Percentiles rank a stretch among this genome's conserved stretches.
Evolutionary conservation across 1,139 yeast genomes (phyloP).

Genomic region (Taphrina populina): DNA sequence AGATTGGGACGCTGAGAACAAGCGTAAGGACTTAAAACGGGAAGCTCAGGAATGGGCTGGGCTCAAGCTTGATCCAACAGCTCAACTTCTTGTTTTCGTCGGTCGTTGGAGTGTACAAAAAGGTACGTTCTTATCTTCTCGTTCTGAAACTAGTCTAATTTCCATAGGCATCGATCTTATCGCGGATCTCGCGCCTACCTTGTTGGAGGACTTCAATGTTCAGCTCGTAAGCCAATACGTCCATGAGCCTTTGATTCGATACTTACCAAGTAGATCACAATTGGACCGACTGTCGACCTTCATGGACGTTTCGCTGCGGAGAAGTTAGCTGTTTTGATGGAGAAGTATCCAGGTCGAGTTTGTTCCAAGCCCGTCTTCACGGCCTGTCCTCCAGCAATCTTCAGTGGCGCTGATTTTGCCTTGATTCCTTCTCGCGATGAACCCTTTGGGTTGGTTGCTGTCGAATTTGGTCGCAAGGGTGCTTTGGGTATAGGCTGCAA

Average conservation of each 20-base stretch:
- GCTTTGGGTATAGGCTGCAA: conserved; percentile 36
- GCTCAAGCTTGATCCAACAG: conserved; percentile 28
- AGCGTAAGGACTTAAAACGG: conserved; percentile 13
- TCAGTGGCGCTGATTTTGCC: conserved; percentile 36
- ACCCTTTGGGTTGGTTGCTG: conserved; percentile 35
- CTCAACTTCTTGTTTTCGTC: conserved; percentile 34
- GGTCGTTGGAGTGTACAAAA: conserved; percentile 35
- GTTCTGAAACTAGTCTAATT: neutral
- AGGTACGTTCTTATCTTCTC: conserved; percentile 8
- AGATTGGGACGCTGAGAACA: conserved; percentile 24
- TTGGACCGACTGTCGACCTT: conserved; percentile 34
- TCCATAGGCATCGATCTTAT: conserved; percentile 29
- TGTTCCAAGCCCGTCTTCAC: conserved; percentile 34
- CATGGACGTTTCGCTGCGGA: conserved; percentile 35
- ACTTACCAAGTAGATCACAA: conserved; percentile 7
- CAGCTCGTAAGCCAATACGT: conserved; percentile 14
- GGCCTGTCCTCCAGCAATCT: conserved; percentile 32
- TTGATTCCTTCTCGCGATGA: conserved; percentile 35
- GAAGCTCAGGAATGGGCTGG: conserved; percentile 35
- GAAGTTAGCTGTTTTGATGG: conserved; percentile 28
- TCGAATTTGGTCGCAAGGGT: conserved; percentile 35
- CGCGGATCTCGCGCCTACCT: conserved; percentile 34
- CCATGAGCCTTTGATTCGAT: neutral
- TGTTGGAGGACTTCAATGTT: conserved; percentile 31
- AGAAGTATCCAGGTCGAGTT: conserved; percentile 33